A percentile compares a stretch with the other conserved stretches of the same genome.
Conservation (phyloP, 148 eudicot species). For the Camellia sinensis region DNA sequence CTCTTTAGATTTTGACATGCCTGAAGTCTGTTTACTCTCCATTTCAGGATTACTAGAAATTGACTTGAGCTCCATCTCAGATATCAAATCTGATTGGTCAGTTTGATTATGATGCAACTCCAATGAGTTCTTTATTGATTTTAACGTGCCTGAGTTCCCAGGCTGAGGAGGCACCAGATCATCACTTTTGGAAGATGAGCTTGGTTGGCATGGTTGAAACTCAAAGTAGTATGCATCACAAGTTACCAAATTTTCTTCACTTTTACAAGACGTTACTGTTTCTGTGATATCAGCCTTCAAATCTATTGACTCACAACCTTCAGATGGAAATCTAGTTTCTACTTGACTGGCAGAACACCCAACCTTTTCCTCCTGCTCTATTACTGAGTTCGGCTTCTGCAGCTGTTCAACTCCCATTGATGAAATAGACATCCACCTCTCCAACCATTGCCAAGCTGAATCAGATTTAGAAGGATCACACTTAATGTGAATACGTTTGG, state of each 20-base stretch:
- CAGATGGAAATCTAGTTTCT: conserved; percentile 27
- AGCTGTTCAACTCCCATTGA: conserved; percentile 24
- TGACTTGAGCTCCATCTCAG: conserved; percentile 18
- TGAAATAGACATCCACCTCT: conserved; percentile 82
- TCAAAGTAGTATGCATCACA: conserved; percentile 26
- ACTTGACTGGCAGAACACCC: conserved; percentile 25
- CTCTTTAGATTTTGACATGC: conserved; percentile 19
- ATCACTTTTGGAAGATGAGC: conserved; percentile 24
- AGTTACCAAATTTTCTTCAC: conserved; percentile 25
- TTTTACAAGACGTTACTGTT: conserved; percentile 21
- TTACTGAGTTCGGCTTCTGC: conserved; percentile 19
- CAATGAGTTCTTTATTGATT: conserved; percentile 15
- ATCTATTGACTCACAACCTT: conserved; percentile 29
- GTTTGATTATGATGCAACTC: conserved; percentile 21
- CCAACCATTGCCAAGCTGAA: conserved; percentile 89
- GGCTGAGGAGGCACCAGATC: conserved; percentile 24
- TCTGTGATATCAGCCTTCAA: conserved; percentile 21
- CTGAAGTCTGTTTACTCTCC: too few species aligned
- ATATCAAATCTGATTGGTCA: conserved; percentile 9
- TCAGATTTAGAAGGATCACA: conserved; percentile 73
- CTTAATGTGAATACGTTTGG: conserved; percentile 53
- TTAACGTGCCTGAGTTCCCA: conserved; percentile 24
- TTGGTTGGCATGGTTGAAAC: conserved; percentile 16
- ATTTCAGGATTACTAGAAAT: too few species aligned
- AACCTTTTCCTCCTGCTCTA: conserved; percentile 25